Evolutionary conservation across 1,284 basidiomycete genomes (phyloP).

Genomic region (Vanrija pseudolonga): DNA sequence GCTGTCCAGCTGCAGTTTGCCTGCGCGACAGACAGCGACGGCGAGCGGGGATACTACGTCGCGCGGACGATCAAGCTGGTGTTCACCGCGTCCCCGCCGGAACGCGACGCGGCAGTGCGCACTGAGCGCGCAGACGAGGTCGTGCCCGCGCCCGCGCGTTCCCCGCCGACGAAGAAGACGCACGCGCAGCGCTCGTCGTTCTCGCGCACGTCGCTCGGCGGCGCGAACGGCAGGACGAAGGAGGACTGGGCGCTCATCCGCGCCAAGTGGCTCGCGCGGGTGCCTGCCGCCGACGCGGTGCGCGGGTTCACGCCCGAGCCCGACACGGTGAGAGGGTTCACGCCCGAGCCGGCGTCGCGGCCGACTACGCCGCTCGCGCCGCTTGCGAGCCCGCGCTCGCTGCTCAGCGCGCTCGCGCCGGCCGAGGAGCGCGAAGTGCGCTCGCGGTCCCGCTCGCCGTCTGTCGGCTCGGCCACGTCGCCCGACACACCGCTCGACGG

Average conservation of each 20-base stretch:
- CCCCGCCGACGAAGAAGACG: too few relatives aligned
- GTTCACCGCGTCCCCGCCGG: slow-evolving; percentile 31
- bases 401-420: not conserved
- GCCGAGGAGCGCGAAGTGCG: not conserved
- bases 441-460: not conserved
- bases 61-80: slow-evolving; percentile 41
- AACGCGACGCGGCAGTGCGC: slow-evolving; percentile 19
- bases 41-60: slow-evolving; percentile 34
- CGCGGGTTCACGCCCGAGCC: not conserved
- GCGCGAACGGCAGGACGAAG: too few relatives aligned
- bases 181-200: too few relatives aligned
- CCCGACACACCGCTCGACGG: not conserved
- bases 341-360: not conserved
- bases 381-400: not conserved
- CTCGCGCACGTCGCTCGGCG: too few relatives aligned
- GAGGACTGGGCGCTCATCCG: not conserved
- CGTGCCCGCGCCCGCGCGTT: slow-evolving; percentile 22
- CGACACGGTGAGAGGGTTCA: not conserved
- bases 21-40: slow-evolving; percentile 17
- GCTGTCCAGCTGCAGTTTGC: slow-evolving; percentile 51
- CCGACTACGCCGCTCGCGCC: not conserved
- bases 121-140: slow-evolving; percentile 43
- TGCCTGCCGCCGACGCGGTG: not conserved
- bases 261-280: not conserved
- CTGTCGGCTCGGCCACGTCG: not conserved